phyloP scores from a whole-genome alignment of 306 rosid species.

The barrel medic (Medicago truncatula) region MtrunA17r5.0-ANR NC_053044.1:48967501-48968000 shows the following conservation, averaged over 20 bases:
- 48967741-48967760: constrained; percentile 31
- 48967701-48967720: constrained; percentile 16
- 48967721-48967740: constrained; percentile 34
- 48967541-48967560: no score
- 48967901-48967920: constrained; percentile 44
- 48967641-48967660: no score
- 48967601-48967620: no score
- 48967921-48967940: constrained; percentile 44
- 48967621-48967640: no score
- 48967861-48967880: constrained; percentile 62
- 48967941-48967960: constrained; percentile 87
- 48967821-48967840: constrained; percentile 4
- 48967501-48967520: no score
- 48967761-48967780: constrained; percentile 32
- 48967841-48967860: constrained; percentile 12
- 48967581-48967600: no score
- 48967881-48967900: constrained; percentile 39
- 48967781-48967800: background rate
- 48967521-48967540: no score
- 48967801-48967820: constrained; percentile 15
- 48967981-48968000: constrained; percentile 32
- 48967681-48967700: no score
- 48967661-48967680: no score
- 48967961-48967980: constrained; percentile 73
- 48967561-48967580: no score